Evolutionary conservation across 768 basidiomycete genomes (phyloP).

Genomic region (Calocera viscosa): DNA sequence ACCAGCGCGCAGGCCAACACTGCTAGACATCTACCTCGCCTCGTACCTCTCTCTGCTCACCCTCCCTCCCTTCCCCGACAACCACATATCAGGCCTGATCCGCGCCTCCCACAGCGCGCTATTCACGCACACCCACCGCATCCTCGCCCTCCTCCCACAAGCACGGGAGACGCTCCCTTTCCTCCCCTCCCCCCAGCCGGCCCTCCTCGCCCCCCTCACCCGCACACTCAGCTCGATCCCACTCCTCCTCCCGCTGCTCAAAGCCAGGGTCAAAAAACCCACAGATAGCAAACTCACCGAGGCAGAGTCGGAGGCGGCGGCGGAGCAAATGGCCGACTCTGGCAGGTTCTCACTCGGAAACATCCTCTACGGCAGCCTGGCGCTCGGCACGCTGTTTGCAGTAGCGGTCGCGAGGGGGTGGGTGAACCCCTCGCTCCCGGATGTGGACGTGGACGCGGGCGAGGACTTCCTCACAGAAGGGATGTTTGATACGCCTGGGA

Average conservation of each 20-base stretch:
- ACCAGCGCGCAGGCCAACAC: neutral
- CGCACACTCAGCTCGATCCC: neutral
- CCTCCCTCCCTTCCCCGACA: neutral
- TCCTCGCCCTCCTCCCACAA: neutral
- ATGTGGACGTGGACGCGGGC: neutral
- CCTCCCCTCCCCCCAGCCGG: neutral
- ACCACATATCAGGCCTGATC: neutral
- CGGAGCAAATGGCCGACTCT: neutral
- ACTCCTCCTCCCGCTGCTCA: neutral
- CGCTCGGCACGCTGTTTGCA: neutral
- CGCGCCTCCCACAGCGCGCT: neutral
- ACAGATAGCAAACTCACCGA: neutral
- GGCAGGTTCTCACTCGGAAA: neutral
- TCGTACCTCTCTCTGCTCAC: neutral
- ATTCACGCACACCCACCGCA: neutral
- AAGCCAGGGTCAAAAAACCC: neutral
- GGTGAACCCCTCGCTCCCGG: neutral
- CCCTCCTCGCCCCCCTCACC: neutral
- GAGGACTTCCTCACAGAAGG: neutral
- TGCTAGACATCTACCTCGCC: neutral
- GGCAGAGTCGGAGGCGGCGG: neutral
- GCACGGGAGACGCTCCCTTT: neutral
- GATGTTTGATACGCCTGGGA: neutral
- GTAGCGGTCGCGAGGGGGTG: neutral
- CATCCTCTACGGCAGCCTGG: neutral